Evolutionary conservation across 176 grass and related monocot species (phyloP).

Genomic region (Carex pumila): DNA sequence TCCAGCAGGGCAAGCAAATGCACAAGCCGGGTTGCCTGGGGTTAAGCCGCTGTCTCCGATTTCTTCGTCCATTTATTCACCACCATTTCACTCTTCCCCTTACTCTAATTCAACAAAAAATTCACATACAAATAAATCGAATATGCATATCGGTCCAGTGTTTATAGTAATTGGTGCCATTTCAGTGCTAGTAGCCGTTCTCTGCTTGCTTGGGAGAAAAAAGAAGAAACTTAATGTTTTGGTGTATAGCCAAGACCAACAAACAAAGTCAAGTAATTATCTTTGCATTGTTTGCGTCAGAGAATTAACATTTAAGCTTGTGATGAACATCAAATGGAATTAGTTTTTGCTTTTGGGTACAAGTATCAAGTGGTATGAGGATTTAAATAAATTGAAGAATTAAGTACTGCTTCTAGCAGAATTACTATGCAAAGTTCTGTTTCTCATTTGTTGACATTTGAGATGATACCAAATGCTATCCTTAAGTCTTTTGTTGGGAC

Average conservation of each 20-base stretch:
- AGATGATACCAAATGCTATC: not conserved
- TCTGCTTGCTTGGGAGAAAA: constrained; percentile 19
- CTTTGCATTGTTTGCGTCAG: not conserved
- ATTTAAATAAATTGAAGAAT: constrained; percentile 13
- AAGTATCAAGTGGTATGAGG: constrained; percentile 18
- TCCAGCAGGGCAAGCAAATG: constrained; percentile 1
- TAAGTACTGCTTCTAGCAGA: not conserved
- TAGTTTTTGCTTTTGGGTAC: constrained; percentile 12
- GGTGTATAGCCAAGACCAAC: constrained; percentile 27
- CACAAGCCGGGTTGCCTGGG: not conserved
- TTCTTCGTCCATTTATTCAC: not conserved
- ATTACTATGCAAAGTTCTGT: constrained; percentile 7
- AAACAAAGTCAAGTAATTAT: not conserved
- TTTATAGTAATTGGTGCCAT: constrained; percentile 24
- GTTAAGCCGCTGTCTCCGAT: not conserved
- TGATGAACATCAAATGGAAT: constrained; percentile 2
- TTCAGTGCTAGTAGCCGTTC: constrained; percentile 20
- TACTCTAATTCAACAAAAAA: not conserved
- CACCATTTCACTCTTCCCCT: not conserved
- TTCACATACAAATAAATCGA: not conserved
- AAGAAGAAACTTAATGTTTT: constrained; percentile 26
- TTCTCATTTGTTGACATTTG: not conserved
- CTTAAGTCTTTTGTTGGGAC: not conserved
- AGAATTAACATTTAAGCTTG: not conserved
- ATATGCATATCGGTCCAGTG: constrained; percentile 15